These are phyloP conservation scores for Myxozyma kluyveri DNA, from an alignment of 805 yeast genomes.

Conservation along the genomic window DNA sequence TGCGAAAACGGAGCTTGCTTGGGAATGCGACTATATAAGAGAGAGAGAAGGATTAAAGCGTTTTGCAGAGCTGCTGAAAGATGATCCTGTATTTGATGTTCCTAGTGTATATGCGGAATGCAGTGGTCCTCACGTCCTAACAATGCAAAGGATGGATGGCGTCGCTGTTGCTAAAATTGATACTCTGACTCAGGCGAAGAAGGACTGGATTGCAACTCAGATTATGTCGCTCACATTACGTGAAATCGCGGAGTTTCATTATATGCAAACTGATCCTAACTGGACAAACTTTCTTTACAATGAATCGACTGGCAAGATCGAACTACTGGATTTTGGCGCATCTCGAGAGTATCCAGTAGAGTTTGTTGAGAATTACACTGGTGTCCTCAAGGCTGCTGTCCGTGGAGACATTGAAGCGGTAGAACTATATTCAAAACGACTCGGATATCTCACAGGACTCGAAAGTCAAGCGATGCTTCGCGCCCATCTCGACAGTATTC, in stretches of 20 bases:
- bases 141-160: constrained; percentile 88
- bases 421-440: constrained; percentile 59
- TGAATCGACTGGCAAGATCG: constrained; percentile 64
- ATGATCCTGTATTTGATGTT: constrained; percentile 64
- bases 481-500: constrained; percentile 87
- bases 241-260: constrained; percentile 79
- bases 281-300: constrained; percentile 97
- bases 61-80: constrained; percentile 60
- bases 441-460: constrained; percentile 89
- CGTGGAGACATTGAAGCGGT: constrained; percentile 62
- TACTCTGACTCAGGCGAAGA: constrained; percentile 63
- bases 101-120: constrained; percentile 76
- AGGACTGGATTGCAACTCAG: constrained; percentile 76
- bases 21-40: constrained; percentile 96
- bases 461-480: constrained; percentile 80
- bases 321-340: constrained; percentile 93
- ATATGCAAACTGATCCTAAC: constrained; percentile 98
- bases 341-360: constrained; percentile 71
- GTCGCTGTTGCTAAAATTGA: constrained; percentile 70
- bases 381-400: constrained; percentile 72
- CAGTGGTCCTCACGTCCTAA: constrained; percentile 77
- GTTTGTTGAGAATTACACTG: constrained; percentile 67
- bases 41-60: constrained; percentile 76
- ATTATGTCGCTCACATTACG: constrained; percentile 82
- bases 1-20: constrained; percentile 87